Percentiles rank a stretch among this genome's conserved stretches.
phyloP scores from a whole-genome alignment of 2,329 filamentous ascomycete species.

The Colletotrichum truncatum region DNA sequence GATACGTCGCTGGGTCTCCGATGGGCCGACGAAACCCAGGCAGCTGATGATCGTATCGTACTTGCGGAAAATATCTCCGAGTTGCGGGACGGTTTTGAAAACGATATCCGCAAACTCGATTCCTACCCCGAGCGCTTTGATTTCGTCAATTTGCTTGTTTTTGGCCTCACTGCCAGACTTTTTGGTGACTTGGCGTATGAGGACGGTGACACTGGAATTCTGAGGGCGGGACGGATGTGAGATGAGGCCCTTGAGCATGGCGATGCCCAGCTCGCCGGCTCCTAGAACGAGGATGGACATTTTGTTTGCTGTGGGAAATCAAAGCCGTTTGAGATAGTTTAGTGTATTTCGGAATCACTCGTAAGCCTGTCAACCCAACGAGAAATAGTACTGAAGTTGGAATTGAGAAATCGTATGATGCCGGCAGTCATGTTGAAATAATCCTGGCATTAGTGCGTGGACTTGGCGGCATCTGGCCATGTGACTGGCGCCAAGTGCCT shows the following conservation, averaged over 20 bases:
- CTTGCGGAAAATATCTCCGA: slow-evolving; percentile 51
- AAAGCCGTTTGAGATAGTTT: fast-evolving
- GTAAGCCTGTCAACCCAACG: too few relatives aligned
- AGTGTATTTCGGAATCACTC: not conserved
- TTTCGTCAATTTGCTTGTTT: slow-evolving; percentile 40
- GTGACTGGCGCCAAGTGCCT: not conserved
- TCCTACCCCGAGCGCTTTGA: slow-evolving; percentile 47
- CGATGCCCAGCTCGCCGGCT: slow-evolving; percentile 71
- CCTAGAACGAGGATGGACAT: slow-evolving; percentile 67
- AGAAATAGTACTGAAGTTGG: too few relatives aligned
- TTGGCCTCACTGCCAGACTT: slow-evolving; percentile 47
- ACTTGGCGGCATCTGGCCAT: too few relatives aligned
- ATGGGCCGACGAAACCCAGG: slow-evolving; percentile 65
- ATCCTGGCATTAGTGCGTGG: too few relatives aligned
- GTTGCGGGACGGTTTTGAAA: slow-evolving; percentile 41
- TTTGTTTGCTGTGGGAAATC: fast-evolving
- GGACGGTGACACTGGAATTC: slow-evolving; percentile 55
- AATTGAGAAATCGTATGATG: not conserved
- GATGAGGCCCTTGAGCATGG: slow-evolving; percentile 61
- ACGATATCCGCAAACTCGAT: slow-evolving; percentile 57
- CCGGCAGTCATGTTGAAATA: not conserved
- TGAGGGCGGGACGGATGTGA: slow-evolving; percentile 50
- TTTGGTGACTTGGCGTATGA: slow-evolving; percentile 61
- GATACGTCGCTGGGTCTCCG: slow-evolving; percentile 67
- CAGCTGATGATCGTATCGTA: slow-evolving; percentile 68